Percentiles rank a stretch among this genome's conserved stretches.
Evolutionary conservation across 2,329 filamentous ascomycete genomes (phyloP).

Genomic region (Colletotrichum sp.): DNA sequence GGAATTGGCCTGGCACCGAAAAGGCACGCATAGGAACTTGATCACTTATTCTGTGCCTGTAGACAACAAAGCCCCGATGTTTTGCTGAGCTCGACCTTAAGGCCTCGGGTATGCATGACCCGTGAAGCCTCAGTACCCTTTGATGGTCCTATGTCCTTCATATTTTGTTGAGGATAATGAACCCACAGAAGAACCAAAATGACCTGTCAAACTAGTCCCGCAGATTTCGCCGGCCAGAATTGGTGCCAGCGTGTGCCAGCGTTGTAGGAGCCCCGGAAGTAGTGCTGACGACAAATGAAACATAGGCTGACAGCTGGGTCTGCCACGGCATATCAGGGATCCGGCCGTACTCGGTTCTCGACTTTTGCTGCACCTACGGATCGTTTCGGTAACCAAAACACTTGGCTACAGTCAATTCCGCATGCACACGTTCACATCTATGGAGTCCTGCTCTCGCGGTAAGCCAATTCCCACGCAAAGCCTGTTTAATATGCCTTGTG

Average conservation of each 20-base stretch:
- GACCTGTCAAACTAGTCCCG: rapidly evolving
- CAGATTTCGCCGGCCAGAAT: background rate
- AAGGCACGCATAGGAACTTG: background rate
- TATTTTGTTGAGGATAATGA: rapidly evolving
- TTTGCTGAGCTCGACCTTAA: background rate
- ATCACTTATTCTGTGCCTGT: background rate
- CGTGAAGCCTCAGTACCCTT: background rate
- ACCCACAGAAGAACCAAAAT: background rate
- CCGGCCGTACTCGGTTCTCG: background rate
- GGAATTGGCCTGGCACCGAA: background rate
- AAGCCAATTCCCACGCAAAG: rapidly evolving
- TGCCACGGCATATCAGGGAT: background rate
- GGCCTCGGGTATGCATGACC: background rate
- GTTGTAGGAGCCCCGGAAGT: background rate
- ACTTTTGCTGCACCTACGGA: background rate
- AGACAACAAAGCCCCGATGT: rapidly evolving
- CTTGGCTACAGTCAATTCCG: rapidly evolving
- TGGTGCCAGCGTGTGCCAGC: too few relatives aligned
- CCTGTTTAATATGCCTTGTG: background rate
- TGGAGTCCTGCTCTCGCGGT: background rate
- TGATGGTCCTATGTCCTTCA: background rate
- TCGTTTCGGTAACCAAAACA: background rate
- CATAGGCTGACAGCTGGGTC: background rate
- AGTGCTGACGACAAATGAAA: background rate
- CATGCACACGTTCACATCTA: background rate